These are phyloP conservation scores for Claviceps sp. DNA, from an alignment of 2,329 filamentous ascomycete genomes.

Conservation along the genomic window DNA sequence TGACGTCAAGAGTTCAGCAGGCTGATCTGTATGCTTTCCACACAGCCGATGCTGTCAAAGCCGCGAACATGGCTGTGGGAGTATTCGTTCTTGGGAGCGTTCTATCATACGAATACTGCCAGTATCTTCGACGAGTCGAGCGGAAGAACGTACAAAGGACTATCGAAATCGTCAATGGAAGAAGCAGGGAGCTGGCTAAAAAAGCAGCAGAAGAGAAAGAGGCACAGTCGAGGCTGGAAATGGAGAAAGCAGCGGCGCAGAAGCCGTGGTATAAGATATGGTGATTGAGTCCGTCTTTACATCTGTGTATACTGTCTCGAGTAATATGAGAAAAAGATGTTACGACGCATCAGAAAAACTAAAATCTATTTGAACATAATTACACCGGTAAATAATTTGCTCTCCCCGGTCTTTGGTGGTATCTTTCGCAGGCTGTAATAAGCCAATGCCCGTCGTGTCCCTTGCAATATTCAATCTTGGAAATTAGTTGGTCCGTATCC, in stretches of 20 bases:
- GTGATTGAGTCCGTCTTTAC: constrained; percentile 19
- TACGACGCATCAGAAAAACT: background rate
- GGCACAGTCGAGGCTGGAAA: constrained; percentile 18
- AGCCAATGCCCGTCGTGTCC: background rate
- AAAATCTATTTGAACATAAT: background rate
- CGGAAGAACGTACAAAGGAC: constrained; percentile 72
- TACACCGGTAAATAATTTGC: background rate
- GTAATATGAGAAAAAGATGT: background rate
- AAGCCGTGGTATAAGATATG: constrained; percentile 45
- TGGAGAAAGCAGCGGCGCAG: constrained; percentile 20
- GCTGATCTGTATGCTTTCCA: background rate
- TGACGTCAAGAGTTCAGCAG: background rate
- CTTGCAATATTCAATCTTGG: background rate
- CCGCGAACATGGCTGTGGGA: constrained; percentile 77
- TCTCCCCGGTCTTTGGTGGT: background rate
- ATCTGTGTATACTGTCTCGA: background rate
- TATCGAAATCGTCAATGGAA: constrained; percentile 50
- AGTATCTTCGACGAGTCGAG: constrained; percentile 60
- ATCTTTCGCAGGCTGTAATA: background rate
- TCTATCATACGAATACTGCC: constrained; percentile 72
- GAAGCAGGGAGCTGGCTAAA: constrained; percentile 33
- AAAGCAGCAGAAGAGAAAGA: constrained; percentile 29
- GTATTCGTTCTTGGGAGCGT: constrained; percentile 58
- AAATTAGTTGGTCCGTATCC: background rate
- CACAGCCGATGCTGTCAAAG: constrained; percentile 26